Evolutionary conservation across 257 asterid genomes (phyloP).

Genomic region (Leonotis leonurus): DNA sequence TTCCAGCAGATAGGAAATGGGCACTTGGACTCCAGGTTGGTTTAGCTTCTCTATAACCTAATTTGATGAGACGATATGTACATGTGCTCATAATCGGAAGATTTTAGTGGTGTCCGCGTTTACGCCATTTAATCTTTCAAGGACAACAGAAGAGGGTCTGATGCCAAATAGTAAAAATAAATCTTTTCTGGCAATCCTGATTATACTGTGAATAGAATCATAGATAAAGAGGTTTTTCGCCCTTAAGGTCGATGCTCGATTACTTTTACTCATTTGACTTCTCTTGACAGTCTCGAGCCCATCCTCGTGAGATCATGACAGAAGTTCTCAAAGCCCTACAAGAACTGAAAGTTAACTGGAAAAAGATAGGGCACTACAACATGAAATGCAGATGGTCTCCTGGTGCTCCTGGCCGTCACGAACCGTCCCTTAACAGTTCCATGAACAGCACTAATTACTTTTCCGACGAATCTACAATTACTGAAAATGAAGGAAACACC

Average conservation of each 20-base stretch:
- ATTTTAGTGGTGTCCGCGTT: background rate
- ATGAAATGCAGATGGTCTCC: slow-evolving; percentile 86
- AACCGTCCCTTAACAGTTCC: slow-evolving; percentile 33
- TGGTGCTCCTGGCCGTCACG: slow-evolving; percentile 40
- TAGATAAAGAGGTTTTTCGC: background rate
- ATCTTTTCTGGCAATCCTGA: too few relatives aligned
- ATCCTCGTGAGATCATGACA: slow-evolving; percentile 89
- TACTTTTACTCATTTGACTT: slow-evolving; percentile 11
- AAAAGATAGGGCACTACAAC: slow-evolving; percentile 83
- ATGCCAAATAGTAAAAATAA: too few relatives aligned
- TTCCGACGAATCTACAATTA: slow-evolving; percentile 53
- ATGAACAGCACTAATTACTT: slow-evolving; percentile 40
- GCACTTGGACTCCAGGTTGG: slow-evolving; percentile 96
- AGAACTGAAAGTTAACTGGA: slow-evolving; percentile 74
- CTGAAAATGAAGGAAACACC: slow-evolving; percentile 38
- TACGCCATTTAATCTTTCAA: background rate
- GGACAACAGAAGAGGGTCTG: background rate
- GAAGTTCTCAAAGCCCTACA: slow-evolving; percentile 88
- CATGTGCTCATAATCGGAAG: background rate
- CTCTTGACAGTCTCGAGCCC: slow-evolving; percentile 69
- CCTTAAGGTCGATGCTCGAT: background rate
- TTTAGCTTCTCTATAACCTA: slow-evolving; percentile 11
- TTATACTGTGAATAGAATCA: background rate
- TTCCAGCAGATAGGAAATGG: slow-evolving; percentile 69
- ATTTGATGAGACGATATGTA: background rate